A percentile compares a stretch with the other conserved stretches of the same genome.
Evolutionary conservation across 176 grass and related monocot genomes (phyloP).

Genomic region (Avena insularis): DNA sequence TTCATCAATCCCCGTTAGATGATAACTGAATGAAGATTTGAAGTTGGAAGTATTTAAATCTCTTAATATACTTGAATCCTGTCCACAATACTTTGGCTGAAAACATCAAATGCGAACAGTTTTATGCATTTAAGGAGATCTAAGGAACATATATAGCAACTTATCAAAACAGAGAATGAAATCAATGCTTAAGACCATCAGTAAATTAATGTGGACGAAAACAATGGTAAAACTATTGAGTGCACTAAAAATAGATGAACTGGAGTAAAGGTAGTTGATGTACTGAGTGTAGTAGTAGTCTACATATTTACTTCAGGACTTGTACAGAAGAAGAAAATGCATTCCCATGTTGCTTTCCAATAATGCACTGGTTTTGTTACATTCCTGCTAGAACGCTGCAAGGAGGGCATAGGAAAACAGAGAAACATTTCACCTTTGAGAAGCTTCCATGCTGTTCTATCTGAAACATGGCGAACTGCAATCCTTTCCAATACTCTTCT

Average conservation of each 20-base stretch:
- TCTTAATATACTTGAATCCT: background rate
- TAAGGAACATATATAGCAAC: background rate
- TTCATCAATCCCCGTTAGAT: background rate
- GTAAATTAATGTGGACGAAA: background rate
- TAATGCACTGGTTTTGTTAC: background rate
- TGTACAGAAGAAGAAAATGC: constrained; percentile 5
- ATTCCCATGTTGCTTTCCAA: constrained; percentile 12
- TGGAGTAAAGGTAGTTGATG: background rate
- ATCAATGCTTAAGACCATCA: background rate
- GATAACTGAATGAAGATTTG: background rate
- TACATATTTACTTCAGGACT: background rate
- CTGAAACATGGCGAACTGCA: constrained; percentile 73
- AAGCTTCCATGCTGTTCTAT: constrained; percentile 98
- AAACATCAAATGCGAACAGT: background rate
- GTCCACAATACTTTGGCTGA: background rate
- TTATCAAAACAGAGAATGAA: background rate
- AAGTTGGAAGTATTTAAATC: background rate
- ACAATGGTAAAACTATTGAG: background rate
- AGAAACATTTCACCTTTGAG: constrained; percentile 70
- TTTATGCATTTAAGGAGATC: background rate
- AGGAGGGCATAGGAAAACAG: constrained; percentile 22
- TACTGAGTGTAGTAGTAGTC: background rate
- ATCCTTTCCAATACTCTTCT: constrained; percentile 94
- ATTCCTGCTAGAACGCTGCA: background rate
- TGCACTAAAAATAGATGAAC: background rate